Evolutionary conservation across 768 basidiomycete genomes (phyloP).

Genomic region (Boletellus ananas): DNA sequence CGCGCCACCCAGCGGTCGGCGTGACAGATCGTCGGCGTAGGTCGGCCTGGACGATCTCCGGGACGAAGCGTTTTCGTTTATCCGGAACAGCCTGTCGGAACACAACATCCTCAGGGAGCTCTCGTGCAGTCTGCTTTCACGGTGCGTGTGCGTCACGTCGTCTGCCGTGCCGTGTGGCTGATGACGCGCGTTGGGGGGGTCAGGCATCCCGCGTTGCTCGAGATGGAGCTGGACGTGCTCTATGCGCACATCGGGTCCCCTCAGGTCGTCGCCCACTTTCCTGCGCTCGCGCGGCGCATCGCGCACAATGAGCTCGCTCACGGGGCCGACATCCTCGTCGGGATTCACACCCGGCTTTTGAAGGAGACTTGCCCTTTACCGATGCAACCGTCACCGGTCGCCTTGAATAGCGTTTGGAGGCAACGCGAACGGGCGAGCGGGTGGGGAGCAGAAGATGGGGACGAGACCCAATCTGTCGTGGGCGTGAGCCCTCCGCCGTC

Average conservation of each 20-base stretch:
- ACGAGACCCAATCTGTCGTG: no score
- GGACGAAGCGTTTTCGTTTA: conserved; percentile 13
- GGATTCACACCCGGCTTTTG: conserved; percentile 17
- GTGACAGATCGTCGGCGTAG: background rate
- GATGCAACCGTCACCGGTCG: no score
- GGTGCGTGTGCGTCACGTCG: background rate
- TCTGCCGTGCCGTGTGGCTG: background rate
- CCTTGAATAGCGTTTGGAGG: no score
- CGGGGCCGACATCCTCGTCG: conserved; percentile 18
- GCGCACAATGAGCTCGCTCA: conserved; percentile 19
- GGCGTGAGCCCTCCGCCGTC: no score
- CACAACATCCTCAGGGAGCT: conserved; percentile 25
- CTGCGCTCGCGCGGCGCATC: conserved; percentile 13
- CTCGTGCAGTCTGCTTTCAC: conserved; percentile 17
- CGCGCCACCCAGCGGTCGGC: background rate
- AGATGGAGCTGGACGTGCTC: conserved; percentile 22
- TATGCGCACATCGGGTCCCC: conserved; percentile 16
- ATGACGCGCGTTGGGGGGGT: no score
- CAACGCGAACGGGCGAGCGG: no score
- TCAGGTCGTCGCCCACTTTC: conserved; percentile 9
- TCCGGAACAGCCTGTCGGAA: conserved; percentile 14
- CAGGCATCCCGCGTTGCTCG: conserved; percentile 13
- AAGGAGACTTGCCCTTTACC: conserved; percentile 1
- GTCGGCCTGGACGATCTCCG: conserved; percentile 19
- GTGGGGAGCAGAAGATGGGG: no score